A percentile compares a stretch with the other conserved stretches of the same genome.
Conservation (phyloP, 371 early-diverging fungal genomes). For the Lichtheimia hyalospora region DNA sequence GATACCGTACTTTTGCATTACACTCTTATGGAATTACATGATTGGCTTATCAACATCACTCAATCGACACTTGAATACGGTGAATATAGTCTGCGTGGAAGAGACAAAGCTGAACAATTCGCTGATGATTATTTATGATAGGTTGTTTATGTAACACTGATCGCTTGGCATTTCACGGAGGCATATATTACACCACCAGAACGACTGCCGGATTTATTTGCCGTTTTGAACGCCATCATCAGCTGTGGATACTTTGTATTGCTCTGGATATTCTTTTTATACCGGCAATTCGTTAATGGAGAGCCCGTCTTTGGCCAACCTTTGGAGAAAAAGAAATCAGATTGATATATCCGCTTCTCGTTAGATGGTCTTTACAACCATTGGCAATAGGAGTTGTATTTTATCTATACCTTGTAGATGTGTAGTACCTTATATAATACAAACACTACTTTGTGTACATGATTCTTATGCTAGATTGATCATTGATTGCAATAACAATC, state of each 20-base stretch:
- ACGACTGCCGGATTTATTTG: conserved; percentile 77
- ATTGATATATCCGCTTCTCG: too few species aligned
- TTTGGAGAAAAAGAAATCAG: neutral
- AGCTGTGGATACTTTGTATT: conserved; percentile 66
- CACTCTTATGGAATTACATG: conserved; percentile 73
- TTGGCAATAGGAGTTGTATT: too few species aligned
- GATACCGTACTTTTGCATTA: conserved; percentile 63
- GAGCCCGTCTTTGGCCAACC: neutral
- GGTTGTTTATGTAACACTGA: conserved; percentile 53
- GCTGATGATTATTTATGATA: neutral
- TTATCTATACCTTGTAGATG: too few species aligned
- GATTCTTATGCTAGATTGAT: too few species aligned
- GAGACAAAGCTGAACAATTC: too few species aligned
- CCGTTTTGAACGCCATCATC: conserved; percentile 75
- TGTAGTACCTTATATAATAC: too few species aligned
- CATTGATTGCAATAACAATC: too few species aligned
- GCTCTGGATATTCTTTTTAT: conserved; percentile 64
- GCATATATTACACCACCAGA: conserved; percentile 60
- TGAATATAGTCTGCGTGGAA: neutral
- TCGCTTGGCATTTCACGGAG: conserved; percentile 63
- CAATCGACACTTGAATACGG: conserved; percentile 14
- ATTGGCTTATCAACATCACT: conserved; percentile 22
- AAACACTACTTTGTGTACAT: too few species aligned
- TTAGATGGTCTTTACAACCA: too few species aligned
- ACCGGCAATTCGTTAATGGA: conserved; percentile 16